Evolutionary conservation across 768 basidiomycete species (phyloP).

Genomic region (Mrakia hoshinonis): DNA sequence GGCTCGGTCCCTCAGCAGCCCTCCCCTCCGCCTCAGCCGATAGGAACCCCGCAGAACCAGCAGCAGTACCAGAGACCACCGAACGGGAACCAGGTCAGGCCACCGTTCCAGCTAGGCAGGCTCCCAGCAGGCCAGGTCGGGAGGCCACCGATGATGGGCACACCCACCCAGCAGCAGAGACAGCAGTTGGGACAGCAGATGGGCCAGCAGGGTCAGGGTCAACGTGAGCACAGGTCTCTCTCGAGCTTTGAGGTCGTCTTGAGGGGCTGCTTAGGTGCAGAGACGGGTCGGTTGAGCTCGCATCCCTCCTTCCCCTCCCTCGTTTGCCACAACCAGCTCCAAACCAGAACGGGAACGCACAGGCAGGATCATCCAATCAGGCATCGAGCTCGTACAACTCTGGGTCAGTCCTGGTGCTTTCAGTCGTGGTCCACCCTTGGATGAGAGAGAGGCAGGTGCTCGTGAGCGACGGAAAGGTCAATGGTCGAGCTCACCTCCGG

Average conservation of each 20-base stretch:
- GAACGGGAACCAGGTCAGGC: not conserved
- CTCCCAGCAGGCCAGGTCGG: not conserved
- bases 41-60: not conserved
- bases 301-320: not conserved
- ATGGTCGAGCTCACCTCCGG: no score
- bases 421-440: not conserved
- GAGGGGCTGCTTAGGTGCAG: not conserved
- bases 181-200: not conserved
- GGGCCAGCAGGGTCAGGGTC: not conserved
- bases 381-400: not conserved
- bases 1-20: not conserved
- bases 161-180: not conserved
- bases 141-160: not conserved
- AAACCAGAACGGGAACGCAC: not conserved
- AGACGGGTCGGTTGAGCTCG: not conserved
- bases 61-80: not conserved
- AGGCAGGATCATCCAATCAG: not conserved
- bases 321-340: not conserved
- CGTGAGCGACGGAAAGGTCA: no score
- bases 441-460: not conserved
- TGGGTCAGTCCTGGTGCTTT: not conserved
- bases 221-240: not conserved
- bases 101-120: slow-evolving; percentile 3
- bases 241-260: no score
- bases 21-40: not conserved